These are phyloP conservation scores for Balamuthia mandrillaris DNA, from an alignment of 208 protist genomes.

Conservation along the genomic window DNA sequence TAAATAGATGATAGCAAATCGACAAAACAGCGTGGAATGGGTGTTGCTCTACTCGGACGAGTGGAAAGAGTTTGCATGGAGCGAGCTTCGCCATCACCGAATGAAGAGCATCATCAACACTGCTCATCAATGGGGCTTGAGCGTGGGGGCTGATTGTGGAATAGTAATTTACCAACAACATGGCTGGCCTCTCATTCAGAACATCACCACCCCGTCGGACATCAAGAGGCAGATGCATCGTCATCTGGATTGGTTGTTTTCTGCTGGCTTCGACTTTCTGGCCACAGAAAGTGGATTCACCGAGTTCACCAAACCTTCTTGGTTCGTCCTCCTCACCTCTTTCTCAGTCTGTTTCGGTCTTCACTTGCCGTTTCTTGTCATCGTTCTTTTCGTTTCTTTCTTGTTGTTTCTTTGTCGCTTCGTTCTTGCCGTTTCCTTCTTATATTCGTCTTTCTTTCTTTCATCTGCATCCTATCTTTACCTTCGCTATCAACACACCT, in stretches of 20 bases:
- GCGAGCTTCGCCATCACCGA: background rate
- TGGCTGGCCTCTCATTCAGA: background rate
- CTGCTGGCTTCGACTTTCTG: conserved; percentile 36
- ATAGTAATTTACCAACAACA: conserved; percentile 41
- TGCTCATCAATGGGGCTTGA: conserved; percentile 8
- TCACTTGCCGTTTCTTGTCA: background rate
- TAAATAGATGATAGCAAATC: conserved; percentile 26
- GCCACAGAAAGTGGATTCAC: conserved; percentile 33
- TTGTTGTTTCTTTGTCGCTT: too few relatives aligned
- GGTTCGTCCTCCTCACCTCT: background rate
- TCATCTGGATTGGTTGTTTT: conserved; percentile 21
- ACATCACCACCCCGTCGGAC: background rate
- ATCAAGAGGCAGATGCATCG: background rate
- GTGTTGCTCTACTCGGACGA: conserved; percentile 5
- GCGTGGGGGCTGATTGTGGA: conserved; percentile 1
- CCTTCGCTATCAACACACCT: too few relatives aligned
- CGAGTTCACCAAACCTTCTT: conserved; percentile 29
- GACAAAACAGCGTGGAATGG: conserved; percentile 45
- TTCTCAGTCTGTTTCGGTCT: background rate
- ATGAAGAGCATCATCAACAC: background rate
- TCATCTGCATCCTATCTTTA: too few relatives aligned
- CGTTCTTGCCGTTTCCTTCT: too few relatives aligned
- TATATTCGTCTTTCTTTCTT: too few relatives aligned
- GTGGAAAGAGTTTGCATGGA: conserved; percentile 26
- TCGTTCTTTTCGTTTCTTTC: background rate